Evolutionary conservation across 371 early-diverging fungal genomes (phyloP).

Genomic region (Catenaria anguillulae): DNA sequence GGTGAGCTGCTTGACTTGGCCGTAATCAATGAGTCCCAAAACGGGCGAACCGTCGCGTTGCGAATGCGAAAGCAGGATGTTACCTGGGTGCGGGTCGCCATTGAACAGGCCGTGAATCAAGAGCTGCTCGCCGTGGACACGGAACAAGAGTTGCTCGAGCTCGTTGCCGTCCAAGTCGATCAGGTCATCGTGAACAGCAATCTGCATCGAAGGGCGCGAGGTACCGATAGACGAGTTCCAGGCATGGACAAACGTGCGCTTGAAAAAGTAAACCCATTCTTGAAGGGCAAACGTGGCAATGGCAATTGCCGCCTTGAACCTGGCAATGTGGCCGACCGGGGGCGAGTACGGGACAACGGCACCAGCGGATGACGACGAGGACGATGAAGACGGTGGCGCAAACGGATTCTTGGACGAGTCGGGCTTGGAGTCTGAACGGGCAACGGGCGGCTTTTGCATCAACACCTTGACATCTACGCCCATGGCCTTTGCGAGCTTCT

Average conservation of each 20-base stretch:
- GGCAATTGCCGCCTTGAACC: too few species aligned
- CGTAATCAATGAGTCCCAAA: constrained; percentile 3
- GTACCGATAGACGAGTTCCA: constrained; percentile 1
- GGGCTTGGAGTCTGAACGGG: background rate
- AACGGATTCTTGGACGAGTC: too few species aligned
- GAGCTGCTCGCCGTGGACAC: background rate
- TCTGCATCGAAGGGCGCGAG: too few species aligned
- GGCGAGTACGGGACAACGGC: background rate
- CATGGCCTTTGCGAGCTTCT: background rate
- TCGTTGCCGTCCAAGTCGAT: background rate
- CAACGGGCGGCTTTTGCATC: background rate
- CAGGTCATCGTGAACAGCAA: background rate
- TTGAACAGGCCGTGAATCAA: constrained; percentile 1
- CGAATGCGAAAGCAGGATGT: background rate
- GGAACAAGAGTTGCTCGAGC: background rate
- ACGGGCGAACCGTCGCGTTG: background rate
- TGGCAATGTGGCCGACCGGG: background rate
- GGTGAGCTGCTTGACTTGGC: constrained; percentile 3
- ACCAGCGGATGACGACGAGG: too few species aligned
- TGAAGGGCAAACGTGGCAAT: background rate
- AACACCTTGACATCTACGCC: background rate
- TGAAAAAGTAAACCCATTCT: background rate
- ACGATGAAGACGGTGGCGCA: too few species aligned
- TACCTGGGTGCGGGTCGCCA: constrained; percentile 6
- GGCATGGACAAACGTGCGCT: background rate